Evolutionary conservation across 805 yeast genomes (phyloP).

Genomic region (Candida methanosorbosa): DNA sequence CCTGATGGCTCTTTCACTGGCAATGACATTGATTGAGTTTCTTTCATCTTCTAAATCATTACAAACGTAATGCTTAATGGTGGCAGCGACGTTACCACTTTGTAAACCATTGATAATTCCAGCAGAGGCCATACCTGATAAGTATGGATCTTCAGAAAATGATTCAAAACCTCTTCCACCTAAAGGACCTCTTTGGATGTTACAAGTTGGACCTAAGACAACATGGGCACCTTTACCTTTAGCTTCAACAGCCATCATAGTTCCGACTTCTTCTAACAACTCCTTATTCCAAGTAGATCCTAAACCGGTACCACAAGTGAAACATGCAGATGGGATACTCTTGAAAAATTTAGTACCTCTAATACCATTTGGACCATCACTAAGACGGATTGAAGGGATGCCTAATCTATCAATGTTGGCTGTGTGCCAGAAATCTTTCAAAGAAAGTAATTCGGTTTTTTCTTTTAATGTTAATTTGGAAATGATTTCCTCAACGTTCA

Average conservation of each 20-base stretch:
- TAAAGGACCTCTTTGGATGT: slow-evolving; percentile 30
- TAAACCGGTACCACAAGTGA: slow-evolving; percentile 54
- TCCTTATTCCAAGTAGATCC: slow-evolving; percentile 49
- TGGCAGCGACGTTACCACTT: slow-evolving; percentile 27
- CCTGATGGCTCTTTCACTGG: slow-evolving; percentile 34
- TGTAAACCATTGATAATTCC: slow-evolving; percentile 31
- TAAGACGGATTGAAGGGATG: slow-evolving; percentile 37
- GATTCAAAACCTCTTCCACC: slow-evolving; percentile 37
- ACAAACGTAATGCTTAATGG: slow-evolving; percentile 34
- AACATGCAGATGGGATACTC: slow-evolving; percentile 45
- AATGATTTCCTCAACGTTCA: slow-evolving; percentile 13
- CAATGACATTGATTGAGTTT: slow-evolving; percentile 25
- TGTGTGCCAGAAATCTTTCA: slow-evolving; percentile 32
- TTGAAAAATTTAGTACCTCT: slow-evolving; percentile 49
- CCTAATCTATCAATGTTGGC: slow-evolving; percentile 23
- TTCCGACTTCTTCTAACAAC: slow-evolving; percentile 39
- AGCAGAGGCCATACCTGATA: slow-evolving; percentile 29
- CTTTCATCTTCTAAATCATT: slow-evolving; percentile 34
- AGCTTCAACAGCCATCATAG: slow-evolving; percentile 37
- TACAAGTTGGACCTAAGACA: slow-evolving; percentile 29
- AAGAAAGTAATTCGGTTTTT: slow-evolving; percentile 22
- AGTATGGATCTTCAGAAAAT: slow-evolving; percentile 34
- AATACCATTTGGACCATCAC: slow-evolving; percentile 61
- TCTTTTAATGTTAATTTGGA: slow-evolving; percentile 19
- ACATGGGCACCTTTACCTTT: slow-evolving; percentile 33